A percentile compares a stretch with the other conserved stretches of the same genome.
These are phyloP conservation scores for Geranium incanum DNA, from an alignment of 441 rosid genomes.

Conservation along the genomic window DNA sequence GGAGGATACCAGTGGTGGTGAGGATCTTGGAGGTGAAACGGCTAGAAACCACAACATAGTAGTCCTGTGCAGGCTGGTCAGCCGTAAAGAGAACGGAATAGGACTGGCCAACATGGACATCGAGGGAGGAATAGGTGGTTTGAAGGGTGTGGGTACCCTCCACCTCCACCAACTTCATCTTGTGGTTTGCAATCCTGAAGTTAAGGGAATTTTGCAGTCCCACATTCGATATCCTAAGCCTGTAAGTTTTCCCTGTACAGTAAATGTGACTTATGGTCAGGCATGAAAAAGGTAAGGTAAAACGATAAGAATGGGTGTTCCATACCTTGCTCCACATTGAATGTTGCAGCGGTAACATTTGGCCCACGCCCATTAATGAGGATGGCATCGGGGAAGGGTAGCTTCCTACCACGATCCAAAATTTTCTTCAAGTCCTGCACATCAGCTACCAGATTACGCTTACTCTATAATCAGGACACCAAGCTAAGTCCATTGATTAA, in stretches of 20 bases:
- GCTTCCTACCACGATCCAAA: slow-evolving; percentile 22
- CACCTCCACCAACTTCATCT: slow-evolving; percentile 75
- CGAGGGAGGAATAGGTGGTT: slow-evolving; percentile 61
- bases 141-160: slow-evolving; percentile 98
- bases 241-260: slow-evolving; percentile 66
- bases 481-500: neutral
- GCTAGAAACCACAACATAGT: slow-evolving; percentile 72
- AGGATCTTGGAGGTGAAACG: slow-evolving; percentile 54
- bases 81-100: slow-evolving; percentile 74
- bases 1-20: slow-evolving; percentile 60
- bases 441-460: neutral
- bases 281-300: neutral
- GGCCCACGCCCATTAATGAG: slow-evolving; percentile 81
- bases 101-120: slow-evolving; percentile 85
- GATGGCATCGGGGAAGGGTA: slow-evolving; percentile 64
- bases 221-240: slow-evolving; percentile 83
- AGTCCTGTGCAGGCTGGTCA: slow-evolving; percentile 72
- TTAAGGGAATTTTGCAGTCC: slow-evolving; percentile 70
- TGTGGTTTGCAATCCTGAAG: slow-evolving; percentile 79
- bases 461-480: no score
- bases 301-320: neutral
- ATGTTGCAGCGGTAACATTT: slow-evolving; percentile 38
- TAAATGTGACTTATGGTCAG: neutral
- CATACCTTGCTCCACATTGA: slow-evolving; percentile 63
- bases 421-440: neutral